A percentile compares a stretch with the other conserved stretches of the same genome.
phyloP scores from a whole-genome alignment of 371 early-diverging fungal species.

The Apophysomyces trapeziformis region DNA sequence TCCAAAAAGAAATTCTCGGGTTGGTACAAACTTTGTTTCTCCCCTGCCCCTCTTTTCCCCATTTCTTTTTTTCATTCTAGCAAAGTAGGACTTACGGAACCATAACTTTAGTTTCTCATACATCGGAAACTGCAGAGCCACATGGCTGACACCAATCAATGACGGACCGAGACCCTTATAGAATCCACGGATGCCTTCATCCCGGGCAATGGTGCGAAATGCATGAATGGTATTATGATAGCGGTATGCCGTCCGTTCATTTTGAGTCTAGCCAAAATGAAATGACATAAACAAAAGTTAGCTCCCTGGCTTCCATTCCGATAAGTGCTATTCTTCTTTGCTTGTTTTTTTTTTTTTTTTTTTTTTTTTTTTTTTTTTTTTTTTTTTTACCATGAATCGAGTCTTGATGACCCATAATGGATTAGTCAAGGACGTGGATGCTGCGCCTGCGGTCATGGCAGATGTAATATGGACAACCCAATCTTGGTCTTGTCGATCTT shows the following conservation, averaged over 20 bases:
- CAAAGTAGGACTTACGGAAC: slow-evolving; percentile 50
- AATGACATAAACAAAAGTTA: neutral
- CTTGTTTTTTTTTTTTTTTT: slow-evolving; percentile 19
- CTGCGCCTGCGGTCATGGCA: slow-evolving; percentile 86
- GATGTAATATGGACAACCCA: slow-evolving; percentile 80
- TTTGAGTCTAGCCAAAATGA: slow-evolving; percentile 63
- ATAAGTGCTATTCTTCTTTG: neutral
- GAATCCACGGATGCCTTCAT: slow-evolving; percentile 80
- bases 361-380: slow-evolving; percentile 20
- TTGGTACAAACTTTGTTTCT: slow-evolving; percentile 10
- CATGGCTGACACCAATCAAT: slow-evolving; percentile 91
- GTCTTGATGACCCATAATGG: slow-evolving; percentile 96
- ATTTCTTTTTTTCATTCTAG: neutral
- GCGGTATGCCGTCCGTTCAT: slow-evolving; percentile 65
- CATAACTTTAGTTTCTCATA: slow-evolving; percentile 87
- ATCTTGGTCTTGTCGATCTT: slow-evolving; percentile 52
- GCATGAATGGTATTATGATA: slow-evolving; percentile 79
- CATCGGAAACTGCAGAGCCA: slow-evolving; percentile 93
- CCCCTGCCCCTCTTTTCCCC: neutral
- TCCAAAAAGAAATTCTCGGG: neutral
- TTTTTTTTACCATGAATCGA: slow-evolving; percentile 77
- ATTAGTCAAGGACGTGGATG: slow-evolving; percentile 80
- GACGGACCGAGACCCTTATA: slow-evolving; percentile 92
- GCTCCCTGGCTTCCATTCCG: neutral
- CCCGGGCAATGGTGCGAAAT: slow-evolving; percentile 64